A percentile compares a stretch with the other conserved stretches of the same genome.
Evolutionary conservation across 2,329 filamentous ascomycete genomes (phyloP).

Genomic region (Aspergillus hortae): DNA sequence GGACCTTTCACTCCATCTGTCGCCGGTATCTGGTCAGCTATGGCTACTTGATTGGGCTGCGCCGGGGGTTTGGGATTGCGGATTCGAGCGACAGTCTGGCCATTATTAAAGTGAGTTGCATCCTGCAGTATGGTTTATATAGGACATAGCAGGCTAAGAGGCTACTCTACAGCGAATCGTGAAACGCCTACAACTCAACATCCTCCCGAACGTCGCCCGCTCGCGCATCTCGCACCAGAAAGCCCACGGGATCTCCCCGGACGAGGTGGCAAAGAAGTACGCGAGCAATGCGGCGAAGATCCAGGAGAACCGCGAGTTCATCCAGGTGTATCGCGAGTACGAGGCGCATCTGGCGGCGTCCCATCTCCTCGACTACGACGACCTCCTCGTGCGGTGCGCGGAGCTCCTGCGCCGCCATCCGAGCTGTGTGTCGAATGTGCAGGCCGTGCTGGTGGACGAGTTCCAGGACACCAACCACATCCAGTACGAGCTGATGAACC

Average conservation of each 20-base stretch:
- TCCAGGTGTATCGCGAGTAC: slow-evolving; percentile 69
- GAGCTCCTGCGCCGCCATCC: slow-evolving; percentile 72
- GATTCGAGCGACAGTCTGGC: slow-evolving; percentile 76
- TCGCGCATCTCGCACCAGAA: slow-evolving; percentile 69
- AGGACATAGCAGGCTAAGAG: slow-evolving; percentile 1
- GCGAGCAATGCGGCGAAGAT: slow-evolving; percentile 30
- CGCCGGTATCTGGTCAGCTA: slow-evolving; percentile 80
- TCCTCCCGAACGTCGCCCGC: slow-evolving; percentile 69
- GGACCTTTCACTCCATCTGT: slow-evolving; percentile 93
- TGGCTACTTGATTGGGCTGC: slow-evolving; percentile 76
- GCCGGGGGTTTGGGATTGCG: slow-evolving; percentile 83
- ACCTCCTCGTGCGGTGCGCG: slow-evolving; percentile 78
- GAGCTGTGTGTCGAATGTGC: slow-evolving; percentile 80
- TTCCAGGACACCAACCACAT: slow-evolving; percentile 97
- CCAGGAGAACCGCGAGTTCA: slow-evolving; percentile 62
- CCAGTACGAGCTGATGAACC: slow-evolving; percentile 89
- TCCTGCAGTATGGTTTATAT: not conserved
- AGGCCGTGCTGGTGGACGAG: slow-evolving; percentile 91
- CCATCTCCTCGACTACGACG: slow-evolving; percentile 90
- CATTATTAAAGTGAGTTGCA: slow-evolving; percentile 58
- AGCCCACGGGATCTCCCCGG: slow-evolving; percentile 50
- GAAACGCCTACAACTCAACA: slow-evolving; percentile 64
- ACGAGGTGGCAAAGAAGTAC: slow-evolving; percentile 40
- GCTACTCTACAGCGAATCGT: slow-evolving; percentile 59
- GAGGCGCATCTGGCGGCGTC: slow-evolving; percentile 69